Percentiles rank a stretch among this genome's conserved stretches.
phyloP scores from a whole-genome alignment of 768 basidiomycete species.

The Podaxis sp. region DNA sequence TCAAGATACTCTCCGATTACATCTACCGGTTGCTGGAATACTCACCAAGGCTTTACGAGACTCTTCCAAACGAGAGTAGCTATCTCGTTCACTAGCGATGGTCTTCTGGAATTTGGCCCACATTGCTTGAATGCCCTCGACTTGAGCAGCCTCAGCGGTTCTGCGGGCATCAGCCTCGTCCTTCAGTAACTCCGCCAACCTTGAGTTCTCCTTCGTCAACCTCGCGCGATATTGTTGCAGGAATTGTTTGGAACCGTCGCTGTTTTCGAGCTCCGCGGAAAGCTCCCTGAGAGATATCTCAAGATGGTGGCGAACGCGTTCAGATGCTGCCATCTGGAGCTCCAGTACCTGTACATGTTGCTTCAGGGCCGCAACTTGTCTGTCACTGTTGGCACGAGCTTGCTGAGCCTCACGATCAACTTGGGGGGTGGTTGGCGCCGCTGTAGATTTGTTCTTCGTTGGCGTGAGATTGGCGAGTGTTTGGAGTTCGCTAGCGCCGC shows the following conservation, averaged over 20 bases:
- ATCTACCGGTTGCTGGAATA: neutral
- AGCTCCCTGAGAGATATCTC: conserved; percentile 56
- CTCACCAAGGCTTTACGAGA: conserved; percentile 66
- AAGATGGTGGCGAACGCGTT: conserved; percentile 61
- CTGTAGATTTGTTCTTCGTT: conserved; percentile 31
- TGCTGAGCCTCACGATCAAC: conserved; percentile 15
- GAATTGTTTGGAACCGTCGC: conserved; percentile 62
- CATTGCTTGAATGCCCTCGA: conserved; percentile 59
- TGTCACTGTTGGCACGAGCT: conserved; percentile 36
- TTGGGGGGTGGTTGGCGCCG: conserved; percentile 10
- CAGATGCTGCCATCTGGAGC: conserved; percentile 63
- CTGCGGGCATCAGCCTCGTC: conserved; percentile 63
- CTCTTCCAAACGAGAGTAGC: conserved; percentile 61
- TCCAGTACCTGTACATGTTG: conserved; percentile 67
- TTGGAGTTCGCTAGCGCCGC: conserved; percentile 30
- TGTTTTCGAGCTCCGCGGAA: conserved; percentile 56
- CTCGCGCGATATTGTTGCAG: conserved; percentile 53
- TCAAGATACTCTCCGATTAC: too few species aligned
- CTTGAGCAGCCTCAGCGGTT: conserved; percentile 56
- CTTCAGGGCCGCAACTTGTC: conserved; percentile 46
- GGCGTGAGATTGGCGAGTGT: conserved; percentile 44
- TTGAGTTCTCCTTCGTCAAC: conserved; percentile 51
- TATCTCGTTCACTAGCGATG: conserved; percentile 55
- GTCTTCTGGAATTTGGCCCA: conserved; percentile 63
- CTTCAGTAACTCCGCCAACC: conserved; percentile 49